Evolutionary conservation across 345 rosid genomes (phyloP).

Genomic region (Melaleuca quinquenervia): DNA sequence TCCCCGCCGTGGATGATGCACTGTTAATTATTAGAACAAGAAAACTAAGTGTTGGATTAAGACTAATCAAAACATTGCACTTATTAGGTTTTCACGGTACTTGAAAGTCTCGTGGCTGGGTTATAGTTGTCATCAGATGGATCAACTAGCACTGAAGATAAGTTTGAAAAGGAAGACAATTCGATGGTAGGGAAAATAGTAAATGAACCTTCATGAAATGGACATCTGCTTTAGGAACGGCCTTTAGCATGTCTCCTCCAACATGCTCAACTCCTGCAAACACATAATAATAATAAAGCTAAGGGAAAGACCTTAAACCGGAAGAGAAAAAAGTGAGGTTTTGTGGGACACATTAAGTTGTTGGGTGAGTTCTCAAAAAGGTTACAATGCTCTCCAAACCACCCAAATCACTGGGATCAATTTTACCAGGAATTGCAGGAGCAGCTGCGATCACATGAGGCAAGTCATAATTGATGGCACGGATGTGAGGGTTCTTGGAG

Average conservation of each 20-base stretch:
- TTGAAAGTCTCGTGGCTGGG: not conserved
- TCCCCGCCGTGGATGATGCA: not conserved
- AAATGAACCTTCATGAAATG: conserved; percentile 20
- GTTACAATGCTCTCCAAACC: not conserved
- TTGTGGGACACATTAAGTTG: not conserved
- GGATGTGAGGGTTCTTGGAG: not conserved
- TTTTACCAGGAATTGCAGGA: conserved; percentile 17
- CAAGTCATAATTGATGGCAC: conserved; percentile 25
- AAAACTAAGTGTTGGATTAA: not conserved
- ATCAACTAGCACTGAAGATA: not conserved
- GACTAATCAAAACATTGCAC: not conserved
- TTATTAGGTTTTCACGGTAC: not conserved
- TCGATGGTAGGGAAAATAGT: not conserved
- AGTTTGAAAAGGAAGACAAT: not conserved
- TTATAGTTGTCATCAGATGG: not conserved
- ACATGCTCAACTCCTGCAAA: conserved; percentile 23
- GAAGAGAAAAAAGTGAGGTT: not conserved
- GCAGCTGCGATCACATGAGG: conserved; percentile 8
- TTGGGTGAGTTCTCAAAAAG: not conserved
- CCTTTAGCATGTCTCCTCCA: conserved; percentile 22
- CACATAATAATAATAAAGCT: too few species aligned
- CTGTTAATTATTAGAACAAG: not conserved
- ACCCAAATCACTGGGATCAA: not conserved
- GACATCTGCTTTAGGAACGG: conserved; percentile 29
- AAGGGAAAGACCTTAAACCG: not conserved